Evolutionary conservation across 495 filamentous ascomycete species (phyloP).

Genomic region (Pseudotulostoma volvatum): DNA sequence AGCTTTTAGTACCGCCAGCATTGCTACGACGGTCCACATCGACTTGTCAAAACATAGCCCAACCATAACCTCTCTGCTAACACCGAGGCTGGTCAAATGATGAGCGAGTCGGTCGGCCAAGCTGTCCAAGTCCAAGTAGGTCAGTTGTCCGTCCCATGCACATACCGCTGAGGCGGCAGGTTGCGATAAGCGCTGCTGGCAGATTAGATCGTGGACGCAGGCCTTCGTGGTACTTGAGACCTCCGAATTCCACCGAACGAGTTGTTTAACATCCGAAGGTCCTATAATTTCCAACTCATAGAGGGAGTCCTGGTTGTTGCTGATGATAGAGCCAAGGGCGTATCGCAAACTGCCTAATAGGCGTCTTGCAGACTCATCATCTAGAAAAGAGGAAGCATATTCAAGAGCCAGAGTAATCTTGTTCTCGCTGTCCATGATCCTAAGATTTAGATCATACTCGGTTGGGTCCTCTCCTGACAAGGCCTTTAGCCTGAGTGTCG

Average conservation of each 20-base stretch:
- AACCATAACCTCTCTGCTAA: constrained; percentile 19
- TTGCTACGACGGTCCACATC: constrained; percentile 20
- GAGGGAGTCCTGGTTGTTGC: too few species aligned
- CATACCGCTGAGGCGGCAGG: constrained; percentile 17
- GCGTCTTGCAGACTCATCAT: too few species aligned
- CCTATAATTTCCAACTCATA: too few species aligned
- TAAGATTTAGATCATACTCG: too few species aligned
- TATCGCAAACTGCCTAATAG: too few species aligned
- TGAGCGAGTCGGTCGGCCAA: constrained; percentile 12
- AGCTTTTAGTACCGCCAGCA: constrained; percentile 29
- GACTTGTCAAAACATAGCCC: constrained; percentile 30
- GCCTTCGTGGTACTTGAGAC: constrained; percentile 9
- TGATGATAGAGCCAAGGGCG: too few species aligned
- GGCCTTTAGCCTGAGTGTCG: too few species aligned
- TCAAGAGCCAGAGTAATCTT: too few species aligned
- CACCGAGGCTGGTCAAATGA: constrained; percentile 15
- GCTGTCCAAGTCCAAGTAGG: constrained; percentile 31
- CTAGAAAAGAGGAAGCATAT: too few species aligned
- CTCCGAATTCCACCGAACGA: constrained; percentile 10
- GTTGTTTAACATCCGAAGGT: constrained; percentile 5
- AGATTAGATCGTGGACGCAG: constrained; percentile 27
- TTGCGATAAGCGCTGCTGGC: constrained; percentile 9
- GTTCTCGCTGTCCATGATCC: too few species aligned
- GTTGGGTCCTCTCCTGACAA: too few species aligned
- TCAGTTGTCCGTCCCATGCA: constrained; percentile 34